A percentile compares a stretch with the other conserved stretches of the same genome.
Evolutionary conservation across 2,329 filamentous ascomycete genomes (phyloP).

Genomic region (Cadophora sp.): DNA sequence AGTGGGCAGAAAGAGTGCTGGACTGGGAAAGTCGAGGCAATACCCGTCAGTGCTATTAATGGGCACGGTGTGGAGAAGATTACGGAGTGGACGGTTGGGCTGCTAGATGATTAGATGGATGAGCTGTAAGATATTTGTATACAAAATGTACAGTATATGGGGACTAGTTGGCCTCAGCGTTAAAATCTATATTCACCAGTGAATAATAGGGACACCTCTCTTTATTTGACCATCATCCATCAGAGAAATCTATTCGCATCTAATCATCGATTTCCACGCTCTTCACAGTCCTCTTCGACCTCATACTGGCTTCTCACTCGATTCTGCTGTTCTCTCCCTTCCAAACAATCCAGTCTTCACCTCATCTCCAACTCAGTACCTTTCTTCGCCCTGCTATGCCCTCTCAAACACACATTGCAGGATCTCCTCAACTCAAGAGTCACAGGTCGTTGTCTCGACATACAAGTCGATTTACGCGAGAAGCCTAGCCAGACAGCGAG

Average conservation of each 20-base stretch:
- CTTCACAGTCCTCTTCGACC: neutral
- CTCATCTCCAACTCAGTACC: neutral
- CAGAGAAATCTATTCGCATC: neutral
- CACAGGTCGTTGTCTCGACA: neutral
- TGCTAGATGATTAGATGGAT: slow-evolving; percentile 53
- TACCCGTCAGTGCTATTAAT: slow-evolving; percentile 90
- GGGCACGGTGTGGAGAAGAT: slow-evolving; percentile 82
- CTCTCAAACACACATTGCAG: neutral
- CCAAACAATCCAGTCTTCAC: neutral
- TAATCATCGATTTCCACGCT: neutral
- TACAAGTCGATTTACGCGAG: neutral
- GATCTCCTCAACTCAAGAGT: neutral
- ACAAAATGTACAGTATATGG: neutral
- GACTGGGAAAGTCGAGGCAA: slow-evolving; percentile 68
- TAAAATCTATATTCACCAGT: no score
- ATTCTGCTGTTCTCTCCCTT: neutral
- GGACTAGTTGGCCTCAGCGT: neutral
- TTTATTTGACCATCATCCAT: neutral
- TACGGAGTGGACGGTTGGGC: slow-evolving; percentile 72
- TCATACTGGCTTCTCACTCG: neutral
- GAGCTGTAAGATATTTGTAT: slow-evolving; percentile 1
- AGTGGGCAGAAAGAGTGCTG: slow-evolving; percentile 66
- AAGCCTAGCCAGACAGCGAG: neutral
- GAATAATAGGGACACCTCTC: neutral
- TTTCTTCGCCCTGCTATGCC: neutral